Conservation (phyloP, 331 rosid species). For the Ulmus americana region DNA sequence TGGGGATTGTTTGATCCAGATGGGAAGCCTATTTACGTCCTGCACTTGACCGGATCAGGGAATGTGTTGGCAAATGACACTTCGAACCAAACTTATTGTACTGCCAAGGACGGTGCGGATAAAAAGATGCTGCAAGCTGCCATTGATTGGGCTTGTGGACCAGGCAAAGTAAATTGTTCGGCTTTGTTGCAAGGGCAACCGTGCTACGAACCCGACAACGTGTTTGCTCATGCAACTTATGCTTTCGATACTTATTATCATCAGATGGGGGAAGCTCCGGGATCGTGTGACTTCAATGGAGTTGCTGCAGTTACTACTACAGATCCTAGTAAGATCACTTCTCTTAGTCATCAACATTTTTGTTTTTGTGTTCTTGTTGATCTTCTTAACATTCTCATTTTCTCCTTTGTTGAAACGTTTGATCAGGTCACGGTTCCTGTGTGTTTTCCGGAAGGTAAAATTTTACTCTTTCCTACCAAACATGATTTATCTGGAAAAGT, state of each 20-base stretch:
- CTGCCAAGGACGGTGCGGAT: constrained; percentile 69
- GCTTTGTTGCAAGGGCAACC: constrained; percentile 64
- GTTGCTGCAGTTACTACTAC: constrained; percentile 79
- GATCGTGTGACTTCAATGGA: constrained; percentile 79
- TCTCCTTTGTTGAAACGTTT: background rate
- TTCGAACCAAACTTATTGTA: constrained; percentile 61
- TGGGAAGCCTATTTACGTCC: constrained; percentile 64
- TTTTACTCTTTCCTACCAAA: constrained; percentile 2
- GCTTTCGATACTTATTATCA: constrained; percentile 72
- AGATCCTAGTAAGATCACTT: constrained; percentile 66
- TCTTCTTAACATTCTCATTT: background rate
- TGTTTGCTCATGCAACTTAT: constrained; percentile 66
- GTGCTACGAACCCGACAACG: constrained; percentile 83
- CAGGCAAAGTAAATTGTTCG: constrained; percentile 87
- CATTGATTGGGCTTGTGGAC: constrained; percentile 96
- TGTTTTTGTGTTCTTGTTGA: background rate
- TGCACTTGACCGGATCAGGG: constrained; percentile 74
- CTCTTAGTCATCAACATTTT: background rate
- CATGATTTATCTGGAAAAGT: background rate
- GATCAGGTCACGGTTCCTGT: constrained; percentile 79
- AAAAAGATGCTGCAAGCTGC: constrained; percentile 91
- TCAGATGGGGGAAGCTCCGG: constrained; percentile 60
- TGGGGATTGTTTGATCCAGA: constrained; percentile 87
- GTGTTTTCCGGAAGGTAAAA: constrained; percentile 60
- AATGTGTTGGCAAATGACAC: constrained; percentile 73